phyloP scores from a whole-genome alignment of 192 early-diverging fungal species.

The Backusella macrospora region DNA sequence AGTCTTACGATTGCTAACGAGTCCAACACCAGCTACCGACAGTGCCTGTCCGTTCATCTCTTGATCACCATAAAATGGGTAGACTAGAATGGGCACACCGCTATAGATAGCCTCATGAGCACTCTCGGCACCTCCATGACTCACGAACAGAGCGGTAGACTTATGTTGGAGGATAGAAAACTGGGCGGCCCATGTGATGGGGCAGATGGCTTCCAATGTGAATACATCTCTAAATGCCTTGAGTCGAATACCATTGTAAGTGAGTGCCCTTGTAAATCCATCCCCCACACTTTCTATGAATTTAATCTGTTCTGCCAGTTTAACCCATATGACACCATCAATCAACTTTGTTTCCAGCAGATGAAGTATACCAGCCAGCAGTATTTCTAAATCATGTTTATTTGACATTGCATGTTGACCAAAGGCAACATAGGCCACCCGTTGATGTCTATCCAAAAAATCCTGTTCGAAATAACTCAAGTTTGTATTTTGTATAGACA shows the following conservation, averaged over 20 bases:
- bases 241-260: background rate
- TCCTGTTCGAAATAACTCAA: background rate
- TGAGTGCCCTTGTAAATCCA: slow-evolving; percentile 25
- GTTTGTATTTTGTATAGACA: background rate
- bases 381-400: background rate
- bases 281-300: background rate
- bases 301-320: slow-evolving; percentile 11
- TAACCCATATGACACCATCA: slow-evolving; percentile 16
- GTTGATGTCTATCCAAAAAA: slow-evolving; percentile 19
- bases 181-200: slow-evolving; percentile 36
- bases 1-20: background rate
- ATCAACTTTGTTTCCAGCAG: background rate
- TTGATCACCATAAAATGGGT: slow-evolving; percentile 40
- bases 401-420: slow-evolving; percentile 12
- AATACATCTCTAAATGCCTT: background rate
- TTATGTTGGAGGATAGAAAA: slow-evolving; percentile 39
- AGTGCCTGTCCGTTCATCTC: slow-evolving; percentile 16
- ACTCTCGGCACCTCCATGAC: slow-evolving; percentile 34
- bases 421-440: slow-evolving; percentile 34
- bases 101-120: slow-evolving; percentile 37
- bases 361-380: background rate
- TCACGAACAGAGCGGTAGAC: slow-evolving; percentile 29
- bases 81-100: slow-evolving; percentile 27
- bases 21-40: slow-evolving; percentile 9
- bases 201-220: background rate